Evolutionary conservation across 1,284 basidiomycete genomes (phyloP), one percentile per base, ranked within the genome.

Genomic region (Entoloma clypeatum): DNA sequence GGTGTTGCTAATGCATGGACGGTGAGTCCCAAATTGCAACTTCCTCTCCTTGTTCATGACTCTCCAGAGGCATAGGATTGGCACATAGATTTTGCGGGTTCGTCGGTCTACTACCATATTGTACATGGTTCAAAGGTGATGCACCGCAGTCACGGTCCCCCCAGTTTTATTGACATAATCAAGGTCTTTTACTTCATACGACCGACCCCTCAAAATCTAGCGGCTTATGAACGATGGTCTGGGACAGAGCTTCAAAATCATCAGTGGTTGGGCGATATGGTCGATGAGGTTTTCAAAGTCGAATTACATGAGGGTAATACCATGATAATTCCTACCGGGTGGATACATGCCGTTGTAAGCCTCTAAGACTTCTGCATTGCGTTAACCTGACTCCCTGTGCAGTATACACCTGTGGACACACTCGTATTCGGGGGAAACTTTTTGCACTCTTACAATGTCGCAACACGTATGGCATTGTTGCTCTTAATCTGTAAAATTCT

Each of bases 371-470:
- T 23, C 26, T 7, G 25, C 18, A 7, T 29, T 33, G 22, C 8
- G 41, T 50, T 32, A 48, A 32, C 13, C 42, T n/a, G n/a, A 14
- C 31, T 35, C 18, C 14, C 22, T 16, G 29, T 48, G 25, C 52
- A 92, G 87, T 86, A 90, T 61, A 98, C 94, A 0, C 94, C 95
- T 0, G 64, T 75, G 30, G 92, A 98, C 60, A 89, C 93, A 2
- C 73, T 99, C 27, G 95, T 99, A 0, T 94, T 98, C 57, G 95
- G 95, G 2, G 95, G 95, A 26, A 99, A 99, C 64, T 99, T 96
- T 60, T 62, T 97, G 35, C 93, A 97, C 63, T 92, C 86, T 7
- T 90, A 81, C 56, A 80, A 84, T 52, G 71, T 86, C 22, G 66
- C 72, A 4, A 86, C 80, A 17, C 91, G 79, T 92, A 65, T 54